phyloP scores from a whole-genome alignment of 2,329 filamentous ascomycete genomes.

The Incumbomyces lentus region DNA sequence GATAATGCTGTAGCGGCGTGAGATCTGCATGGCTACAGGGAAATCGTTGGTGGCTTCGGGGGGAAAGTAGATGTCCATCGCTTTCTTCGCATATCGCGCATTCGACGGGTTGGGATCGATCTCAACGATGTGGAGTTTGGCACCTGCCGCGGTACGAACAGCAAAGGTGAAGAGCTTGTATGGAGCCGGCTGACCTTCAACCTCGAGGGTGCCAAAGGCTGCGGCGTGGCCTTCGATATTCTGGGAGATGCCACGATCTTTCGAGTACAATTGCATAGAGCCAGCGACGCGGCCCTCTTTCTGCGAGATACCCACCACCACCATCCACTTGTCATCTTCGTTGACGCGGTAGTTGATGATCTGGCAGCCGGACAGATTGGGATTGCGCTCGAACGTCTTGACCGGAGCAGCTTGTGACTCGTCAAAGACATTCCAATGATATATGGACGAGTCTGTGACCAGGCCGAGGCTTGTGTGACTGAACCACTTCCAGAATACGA shows the following conservation, averaged over 20 bases:
- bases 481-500: conserved; percentile 99
- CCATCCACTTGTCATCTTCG: conserved; percentile 95
- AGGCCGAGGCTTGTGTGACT: conserved; percentile 79
- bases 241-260: conserved; percentile 91
- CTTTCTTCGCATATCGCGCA: conserved; percentile 85
- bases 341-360: conserved; percentile 99
- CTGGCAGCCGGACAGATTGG: conserved; percentile 82
- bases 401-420: conserved; percentile 64
- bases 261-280: conserved; percentile 94
- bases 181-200: conserved; percentile 80
- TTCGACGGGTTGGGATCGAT: conserved; percentile 89
- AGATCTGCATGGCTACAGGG: conserved; percentile 94
- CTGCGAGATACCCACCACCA: conserved; percentile 89
- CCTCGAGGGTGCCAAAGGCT: conserved; percentile 76
- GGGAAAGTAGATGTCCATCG: conserved; percentile 95
- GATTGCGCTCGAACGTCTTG: conserved; percentile 90
- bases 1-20: conserved; percentile 89
- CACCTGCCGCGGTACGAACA: conserved; percentile 76
- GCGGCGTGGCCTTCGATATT: conserved; percentile 96
- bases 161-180: conserved; percentile 97
- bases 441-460: conserved; percentile 82
- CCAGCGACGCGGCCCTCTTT: conserved; percentile 89
- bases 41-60: conserved; percentile 93
- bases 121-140: conserved; percentile 95
- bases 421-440: conserved; percentile 97